Evolutionary conservation across 2,329 filamentous ascomycete genomes (phyloP), one percentile per base, ranked within the genome.

Genomic region (Cercospora sp.): DNA sequence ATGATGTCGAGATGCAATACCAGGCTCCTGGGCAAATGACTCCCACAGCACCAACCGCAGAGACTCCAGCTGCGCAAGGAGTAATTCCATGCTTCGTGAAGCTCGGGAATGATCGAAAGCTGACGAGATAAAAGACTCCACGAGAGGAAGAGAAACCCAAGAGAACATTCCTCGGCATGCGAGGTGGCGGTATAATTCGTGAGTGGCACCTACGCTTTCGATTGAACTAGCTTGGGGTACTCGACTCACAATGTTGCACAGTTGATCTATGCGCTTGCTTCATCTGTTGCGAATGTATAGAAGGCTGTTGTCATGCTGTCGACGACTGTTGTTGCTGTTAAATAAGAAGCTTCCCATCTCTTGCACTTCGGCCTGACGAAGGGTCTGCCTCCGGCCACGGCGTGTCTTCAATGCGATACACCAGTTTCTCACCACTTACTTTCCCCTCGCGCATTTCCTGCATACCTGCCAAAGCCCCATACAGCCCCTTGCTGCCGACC

Each of bases 391-490:
- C 31, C 30, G 23, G 33, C 30, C 59, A 66, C 5, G 8, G 18
- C 20, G 67, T 71, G 9, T 70, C 69, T 5, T 68, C 71, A 53
- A 83, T 75, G 45, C 75, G 75, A 74, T 82, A 82, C 3, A 84
- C 80, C 64, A 83, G 65, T 73, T 84, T 84, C 69, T 78, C 73
- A 4, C 79, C 81, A 68, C 79, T 81, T 36, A 82, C 78, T 68
- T 79, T 80, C 8, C 77, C 78, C 18, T 79, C 72, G 69, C 75
- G 78, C 73, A 83, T 68, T 33, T 76, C 65, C 61, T 81, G 71
- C 66, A 83, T 57, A 0, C 82, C 81, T 7, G 79, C 78, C 16
- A 80, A 31, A 5, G 82, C 75, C 26, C 78, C 79, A 30, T 76
- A 73, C 63, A 84, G 13, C 48, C 20, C 20, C 28, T 13, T 3